Evolutionary conservation across 148 eudicot genomes (phyloP).

Genomic region (Chenopodium album): DNA sequence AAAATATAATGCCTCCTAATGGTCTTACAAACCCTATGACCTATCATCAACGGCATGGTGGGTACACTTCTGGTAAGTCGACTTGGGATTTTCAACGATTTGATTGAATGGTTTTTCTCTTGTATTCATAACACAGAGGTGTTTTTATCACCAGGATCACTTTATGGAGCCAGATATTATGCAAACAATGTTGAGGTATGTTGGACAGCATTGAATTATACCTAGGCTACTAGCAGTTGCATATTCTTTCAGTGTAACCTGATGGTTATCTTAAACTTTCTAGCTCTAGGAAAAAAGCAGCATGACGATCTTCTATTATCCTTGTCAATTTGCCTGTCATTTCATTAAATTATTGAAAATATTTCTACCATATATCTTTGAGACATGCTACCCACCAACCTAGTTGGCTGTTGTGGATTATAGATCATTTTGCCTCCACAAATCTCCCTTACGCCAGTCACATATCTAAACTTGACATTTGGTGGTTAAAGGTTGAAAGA

Average conservation of each 20-base stretch:
- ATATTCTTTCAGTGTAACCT: background rate
- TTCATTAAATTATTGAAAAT: background rate
- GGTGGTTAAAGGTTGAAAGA: background rate
- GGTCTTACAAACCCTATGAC: conserved; percentile 14
- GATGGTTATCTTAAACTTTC: background rate
- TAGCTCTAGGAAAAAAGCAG: background rate
- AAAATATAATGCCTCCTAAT: conserved; percentile 5
- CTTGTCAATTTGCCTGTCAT: background rate
- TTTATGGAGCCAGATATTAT: conserved; percentile 23
- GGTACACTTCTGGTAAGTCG: conserved; percentile 34
- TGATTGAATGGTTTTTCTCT: background rate
- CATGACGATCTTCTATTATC: background rate
- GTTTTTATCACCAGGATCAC: conserved; percentile 23
- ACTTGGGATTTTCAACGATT: background rate
- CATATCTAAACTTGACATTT: background rate
- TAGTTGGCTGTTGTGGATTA: background rate
- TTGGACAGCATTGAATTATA: background rate
- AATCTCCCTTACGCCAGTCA: background rate
- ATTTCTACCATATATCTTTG: background rate
- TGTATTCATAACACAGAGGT: background rate
- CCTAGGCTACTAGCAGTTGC: background rate
- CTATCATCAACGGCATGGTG: conserved; percentile 26
- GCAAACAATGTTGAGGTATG: conserved; percentile 34
- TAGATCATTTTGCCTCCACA: background rate
- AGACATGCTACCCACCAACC: background rate